A percentile compares a stretch with the other conserved stretches of the same genome.
Evolutionary conservation across 2,329 filamentous ascomycete species (phyloP).

Genomic region (Ascochyta clinopodiicola): DNA sequence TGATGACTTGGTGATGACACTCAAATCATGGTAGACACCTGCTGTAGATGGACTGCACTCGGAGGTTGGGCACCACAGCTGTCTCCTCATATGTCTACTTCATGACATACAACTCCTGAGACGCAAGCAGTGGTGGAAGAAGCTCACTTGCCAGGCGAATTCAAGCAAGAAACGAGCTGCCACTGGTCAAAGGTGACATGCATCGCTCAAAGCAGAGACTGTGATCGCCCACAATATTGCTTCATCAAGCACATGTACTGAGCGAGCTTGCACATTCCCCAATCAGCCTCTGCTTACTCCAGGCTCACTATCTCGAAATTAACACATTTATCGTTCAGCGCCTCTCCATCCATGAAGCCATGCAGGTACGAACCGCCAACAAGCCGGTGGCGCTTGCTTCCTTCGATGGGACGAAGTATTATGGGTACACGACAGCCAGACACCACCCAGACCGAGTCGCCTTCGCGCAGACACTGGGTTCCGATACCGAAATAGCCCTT

Average conservation of each 20-base stretch:
- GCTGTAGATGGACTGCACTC: neutral
- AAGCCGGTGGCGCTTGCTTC: conserved; percentile 10
- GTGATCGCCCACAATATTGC: too few relatives aligned
- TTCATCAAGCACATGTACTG: too few relatives aligned
- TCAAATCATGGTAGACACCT: neutral
- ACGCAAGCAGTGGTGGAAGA: neutral
- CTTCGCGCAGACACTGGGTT: conserved; percentile 20
- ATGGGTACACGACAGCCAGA: conserved; percentile 26
- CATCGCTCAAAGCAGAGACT: too few relatives aligned
- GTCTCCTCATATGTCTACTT: too few relatives aligned
- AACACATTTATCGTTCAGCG: neutral
- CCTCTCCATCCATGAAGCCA: conserved; percentile 28
- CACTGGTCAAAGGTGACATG: too few relatives aligned
- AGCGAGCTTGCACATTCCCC: too few relatives aligned
- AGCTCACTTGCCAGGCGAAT: neutral
- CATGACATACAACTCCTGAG: neutral
- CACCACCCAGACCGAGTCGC: conserved; percentile 23
- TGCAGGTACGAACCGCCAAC: conserved; percentile 27
- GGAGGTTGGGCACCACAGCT: too few relatives aligned
- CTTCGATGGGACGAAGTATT: conserved; percentile 17
- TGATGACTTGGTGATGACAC: neutral
- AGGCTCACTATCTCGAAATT: conserved; percentile 20
- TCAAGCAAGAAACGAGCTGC: neutral
- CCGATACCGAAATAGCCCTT: conserved; percentile 23
- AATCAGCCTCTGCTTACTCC: conserved; percentile 2